Conservation (phyloP, 768 basidiomycete genomes). For the Trichaptum fuscoviolaceum region DNA sequence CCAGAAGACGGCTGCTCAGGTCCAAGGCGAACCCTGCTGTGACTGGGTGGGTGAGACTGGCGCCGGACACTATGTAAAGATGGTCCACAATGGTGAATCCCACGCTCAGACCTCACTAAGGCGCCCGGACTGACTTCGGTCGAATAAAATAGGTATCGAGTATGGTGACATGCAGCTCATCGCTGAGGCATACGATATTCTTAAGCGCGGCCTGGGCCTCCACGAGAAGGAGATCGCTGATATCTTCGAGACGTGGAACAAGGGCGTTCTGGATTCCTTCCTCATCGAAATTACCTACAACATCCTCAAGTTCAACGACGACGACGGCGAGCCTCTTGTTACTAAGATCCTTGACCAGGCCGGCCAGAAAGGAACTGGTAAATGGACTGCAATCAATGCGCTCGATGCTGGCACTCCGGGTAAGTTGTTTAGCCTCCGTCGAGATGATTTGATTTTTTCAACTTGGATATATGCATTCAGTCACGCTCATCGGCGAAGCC, state of each 20-base stretch:
- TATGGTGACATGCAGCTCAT: conserved; percentile 99
- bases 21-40: conserved; percentile 93
- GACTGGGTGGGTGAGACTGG: conserved; percentile 99
- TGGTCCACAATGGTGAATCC: conserved; percentile 89
- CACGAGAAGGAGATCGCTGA: conserved; percentile 85
- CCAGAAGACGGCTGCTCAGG: conserved; percentile 96
- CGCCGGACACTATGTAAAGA: conserved; percentile 98
- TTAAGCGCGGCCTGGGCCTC: conserved; percentile 91
- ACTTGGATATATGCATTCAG: conserved; percentile 33
- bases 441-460: conserved; percentile 9
- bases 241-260: conserved; percentile 96
- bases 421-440: conserved; percentile 28
- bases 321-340: conserved; percentile 88
- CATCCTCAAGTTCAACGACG: conserved; percentile 95
- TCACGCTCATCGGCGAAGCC: conserved; percentile 98
- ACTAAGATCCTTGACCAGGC: conserved; percentile 93
- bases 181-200: conserved; percentile 97
- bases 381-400: conserved; percentile 98
- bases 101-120: conserved; percentile 12
- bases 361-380: conserved; percentile 98
- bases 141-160: conserved; percentile 73
- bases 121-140: conserved; percentile 10
- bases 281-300: conserved; percentile 97
- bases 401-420: conserved; percentile 88
- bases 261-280: conserved; percentile 99